A percentile compares a stretch with the other conserved stretches of the same genome.
These are phyloP conservation scores for Cyathus striatus DNA, from an alignment of 768 basidiomycete genomes.

Conservation along the genomic window DNA sequence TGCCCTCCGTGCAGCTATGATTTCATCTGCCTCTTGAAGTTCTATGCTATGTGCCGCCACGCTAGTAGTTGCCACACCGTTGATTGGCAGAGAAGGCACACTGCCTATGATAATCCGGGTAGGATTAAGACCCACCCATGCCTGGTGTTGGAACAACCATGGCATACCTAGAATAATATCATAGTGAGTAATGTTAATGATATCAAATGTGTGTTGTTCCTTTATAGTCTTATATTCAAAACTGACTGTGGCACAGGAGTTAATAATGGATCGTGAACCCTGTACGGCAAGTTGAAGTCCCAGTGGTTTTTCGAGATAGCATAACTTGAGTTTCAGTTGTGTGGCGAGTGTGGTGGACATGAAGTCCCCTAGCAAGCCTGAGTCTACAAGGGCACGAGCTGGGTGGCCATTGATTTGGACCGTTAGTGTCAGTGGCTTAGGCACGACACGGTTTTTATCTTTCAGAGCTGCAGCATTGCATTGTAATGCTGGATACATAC, in stretches of 20 bases:
- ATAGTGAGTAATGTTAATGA: conserved; percentile 31
- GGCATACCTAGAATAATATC: too few species aligned
- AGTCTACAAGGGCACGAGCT: too few species aligned
- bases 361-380: too few species aligned
- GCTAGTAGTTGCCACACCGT: neutral
- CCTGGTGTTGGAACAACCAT: too few species aligned
- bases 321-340: neutral
- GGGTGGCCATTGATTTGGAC: too few species aligned
- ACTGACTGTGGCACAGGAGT: conserved; percentile 5
- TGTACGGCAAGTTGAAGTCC: too few species aligned
- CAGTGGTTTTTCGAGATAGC: neutral
- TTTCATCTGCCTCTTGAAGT: too few species aligned
- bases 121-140: conserved; percentile 23
- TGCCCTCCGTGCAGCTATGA: neutral
- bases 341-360: too few species aligned
- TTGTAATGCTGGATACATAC: neutral
- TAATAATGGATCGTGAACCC: neutral
- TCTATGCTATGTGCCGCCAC: neutral
- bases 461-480: neutral
- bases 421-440: too few species aligned
- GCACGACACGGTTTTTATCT: neutral
- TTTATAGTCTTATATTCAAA: conserved; percentile 26
- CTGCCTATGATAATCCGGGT: conserved; percentile 15
- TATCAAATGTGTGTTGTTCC: conserved; percentile 22
- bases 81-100: neutral